Base-by-base conservation (phyloP, 768 basidiomycete species). In the Calocera cornea region DNA sequence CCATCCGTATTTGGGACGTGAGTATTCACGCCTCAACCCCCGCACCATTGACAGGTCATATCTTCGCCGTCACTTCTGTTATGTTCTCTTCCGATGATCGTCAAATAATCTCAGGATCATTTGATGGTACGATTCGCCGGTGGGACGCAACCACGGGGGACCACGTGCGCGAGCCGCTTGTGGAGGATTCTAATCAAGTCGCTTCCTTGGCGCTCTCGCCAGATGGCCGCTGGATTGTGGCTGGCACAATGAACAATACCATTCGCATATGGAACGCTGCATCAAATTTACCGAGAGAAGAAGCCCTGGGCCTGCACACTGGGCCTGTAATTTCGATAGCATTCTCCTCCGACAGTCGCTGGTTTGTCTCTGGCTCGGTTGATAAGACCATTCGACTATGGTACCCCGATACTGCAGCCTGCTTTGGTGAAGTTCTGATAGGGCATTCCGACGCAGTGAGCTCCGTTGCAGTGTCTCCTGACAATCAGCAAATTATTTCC, bases 191-290 rank as follows among this genome's bases (percentile, higher is more conserved):
- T 2, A 33, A 34, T 7, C 11, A 12, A 2, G 36, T 68, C 7
- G 14, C 19, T 5, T 65, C 27, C 63, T 3, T 64, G 22, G 64
- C 64, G 5, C 44, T 41, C 22, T 68, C 68, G 2, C 65, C 68
- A 2, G 50, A 67, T 41, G 64, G 41, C 5, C 41, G 22, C 2
- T 34, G 33, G 14, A 34, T 65, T 31, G 27, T 65, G 17, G 38
- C 68, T 2, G 34, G 65, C 8, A 40, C 64, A 24, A 7, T 19
- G 7, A 7, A 24, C 44, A 3, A 19, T 19, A 24, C 19, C 7
- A 24, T 17, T 7, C 19, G 69, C 64, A 3, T 69, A 36, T 22
- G 69, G 70, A 34, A 70, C n/a, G n/a, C n/a, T n/a, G n/a, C n/a
- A n/a, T n/a, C n/a, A n/a, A n/a, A n/a, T n/a, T n/a, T n/a, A n/a